These are phyloP conservation scores for Eremochloa ophiuroides DNA, from an alignment of 176 grass and related monocot species.

Conservation along the genomic window DNA sequence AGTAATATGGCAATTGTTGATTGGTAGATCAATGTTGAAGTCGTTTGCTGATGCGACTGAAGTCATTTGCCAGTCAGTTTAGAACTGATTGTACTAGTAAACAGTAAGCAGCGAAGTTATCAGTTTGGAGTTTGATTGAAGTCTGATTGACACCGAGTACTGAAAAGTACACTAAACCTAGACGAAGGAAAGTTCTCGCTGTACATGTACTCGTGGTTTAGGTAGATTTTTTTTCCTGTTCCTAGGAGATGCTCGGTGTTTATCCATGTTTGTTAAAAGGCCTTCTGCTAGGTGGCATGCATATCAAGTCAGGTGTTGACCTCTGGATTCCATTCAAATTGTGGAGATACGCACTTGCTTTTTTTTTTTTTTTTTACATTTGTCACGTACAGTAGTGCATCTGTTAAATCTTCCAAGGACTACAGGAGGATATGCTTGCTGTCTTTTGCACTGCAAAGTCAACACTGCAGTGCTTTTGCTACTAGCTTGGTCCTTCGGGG, in stretches of 20 bases:
- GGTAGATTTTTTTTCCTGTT: slow-evolving; percentile 21
- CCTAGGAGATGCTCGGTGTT: background rate
- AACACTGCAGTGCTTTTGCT: slow-evolving; percentile 9
- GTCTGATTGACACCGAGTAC: slow-evolving; percentile 16
- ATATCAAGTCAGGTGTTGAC: slow-evolving; percentile 22
- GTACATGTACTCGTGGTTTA: slow-evolving; percentile 24
- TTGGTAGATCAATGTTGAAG: background rate
- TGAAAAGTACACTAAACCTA: slow-evolving; percentile 12
- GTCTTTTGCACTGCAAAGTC: slow-evolving; percentile 15
- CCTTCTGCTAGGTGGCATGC: background rate
- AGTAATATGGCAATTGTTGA: background rate
- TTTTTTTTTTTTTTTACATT: slow-evolving; percentile 7
- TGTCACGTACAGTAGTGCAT: slow-evolving; percentile 7
- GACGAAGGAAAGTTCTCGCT: background rate
- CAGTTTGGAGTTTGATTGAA: slow-evolving; percentile 4
- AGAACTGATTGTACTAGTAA: slow-evolving; percentile 10
- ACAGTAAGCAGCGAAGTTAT: background rate
- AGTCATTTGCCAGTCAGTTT: background rate
- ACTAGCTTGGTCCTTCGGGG: background rate
- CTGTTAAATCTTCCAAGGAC: slow-evolving; percentile 20
- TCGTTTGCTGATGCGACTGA: slow-evolving; percentile 19
- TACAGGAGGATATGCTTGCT: background rate
- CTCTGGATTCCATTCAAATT: slow-evolving; percentile 17
- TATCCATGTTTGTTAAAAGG: background rate
- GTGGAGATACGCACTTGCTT: background rate